Evolutionary conservation across 2,329 filamentous ascomycete species (phyloP).

Genomic region (Ceratocystiopsis sp.): DNA sequence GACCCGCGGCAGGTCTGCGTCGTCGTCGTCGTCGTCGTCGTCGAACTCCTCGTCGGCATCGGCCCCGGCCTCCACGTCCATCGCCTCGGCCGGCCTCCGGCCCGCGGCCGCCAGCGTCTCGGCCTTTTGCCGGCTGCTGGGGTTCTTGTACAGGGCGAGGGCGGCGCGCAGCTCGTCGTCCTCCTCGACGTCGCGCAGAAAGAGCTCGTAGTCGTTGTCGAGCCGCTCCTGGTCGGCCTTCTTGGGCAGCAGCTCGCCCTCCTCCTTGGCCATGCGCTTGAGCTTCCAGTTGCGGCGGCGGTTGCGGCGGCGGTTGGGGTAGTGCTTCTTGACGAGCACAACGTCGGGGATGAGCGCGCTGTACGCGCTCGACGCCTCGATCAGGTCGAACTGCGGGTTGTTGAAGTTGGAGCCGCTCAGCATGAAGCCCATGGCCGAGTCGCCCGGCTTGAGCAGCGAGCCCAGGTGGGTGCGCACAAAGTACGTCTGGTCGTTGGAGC

Average conservation of each 20-base stretch:
- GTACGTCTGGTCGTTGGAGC: conserved; percentile 72
- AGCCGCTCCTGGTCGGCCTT: conserved; percentile 77
- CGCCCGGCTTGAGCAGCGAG: conserved; percentile 67
- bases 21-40: conserved; percentile 37
- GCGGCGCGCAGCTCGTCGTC: conserved; percentile 75
- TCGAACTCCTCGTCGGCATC: conserved; percentile 31
- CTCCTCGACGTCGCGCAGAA: conserved; percentile 91
- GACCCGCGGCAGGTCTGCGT: conserved; percentile 46
- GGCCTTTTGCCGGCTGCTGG: conserved; percentile 29
- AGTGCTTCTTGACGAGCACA: conserved; percentile 92
- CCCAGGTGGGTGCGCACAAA: conserved; percentile 85
- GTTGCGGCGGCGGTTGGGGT: conserved; percentile 62
- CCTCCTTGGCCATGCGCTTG: conserved; percentile 81
- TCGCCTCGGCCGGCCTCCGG: conserved; percentile 15
- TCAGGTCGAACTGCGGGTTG: conserved; percentile 65
- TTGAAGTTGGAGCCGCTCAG: conserved; percentile 85
- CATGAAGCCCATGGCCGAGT: conserved; percentile 90
- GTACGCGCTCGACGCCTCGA: conserved; percentile 65
- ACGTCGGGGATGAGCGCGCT: conserved; percentile 74
- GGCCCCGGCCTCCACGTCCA: conserved; percentile 39
- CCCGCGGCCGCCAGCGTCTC: conserved; percentile 10
- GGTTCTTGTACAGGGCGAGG: conserved; percentile 69
- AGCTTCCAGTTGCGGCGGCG: conserved; percentile 81
- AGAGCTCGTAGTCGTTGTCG: conserved; percentile 92
- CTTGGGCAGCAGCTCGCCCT: conserved; percentile 71